Conservation (phyloP, 805 yeast species). For the Metschnikowia chrysomelidarum region DNA sequence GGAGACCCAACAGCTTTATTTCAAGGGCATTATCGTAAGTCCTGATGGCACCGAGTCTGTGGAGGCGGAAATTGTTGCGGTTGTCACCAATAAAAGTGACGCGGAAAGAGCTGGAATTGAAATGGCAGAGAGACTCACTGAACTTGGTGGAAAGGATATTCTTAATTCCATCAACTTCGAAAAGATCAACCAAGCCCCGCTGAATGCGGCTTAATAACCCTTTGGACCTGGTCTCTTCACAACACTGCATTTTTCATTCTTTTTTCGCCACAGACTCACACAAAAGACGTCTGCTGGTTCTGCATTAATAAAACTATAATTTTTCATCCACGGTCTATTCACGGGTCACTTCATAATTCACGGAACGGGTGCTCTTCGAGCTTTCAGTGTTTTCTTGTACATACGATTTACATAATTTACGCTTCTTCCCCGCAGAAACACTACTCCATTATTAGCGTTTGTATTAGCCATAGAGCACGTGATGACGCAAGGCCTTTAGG, state of each 20-base stretch:
- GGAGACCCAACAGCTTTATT: slow-evolving; percentile 41
- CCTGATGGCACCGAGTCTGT: slow-evolving; percentile 78
- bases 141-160: slow-evolving; percentile 78
- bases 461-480: no score
- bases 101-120: slow-evolving; percentile 68
- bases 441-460: no score
- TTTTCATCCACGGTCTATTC: no score
- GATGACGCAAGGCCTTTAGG: no score
- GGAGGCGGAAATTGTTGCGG: slow-evolving; percentile 46
- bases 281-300: no score
- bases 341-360: no score
- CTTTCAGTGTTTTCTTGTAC: no score
- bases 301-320: no score
- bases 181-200: slow-evolving; percentile 48
- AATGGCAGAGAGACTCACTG: slow-evolving; percentile 65
- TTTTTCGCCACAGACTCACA: no score
- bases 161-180: slow-evolving; percentile 77
- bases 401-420: no score
- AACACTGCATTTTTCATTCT: slow-evolving; percentile 8
- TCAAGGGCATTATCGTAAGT: slow-evolving; percentile 75
- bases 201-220: slow-evolving; percentile 1
- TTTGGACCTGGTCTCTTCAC: not conserved
- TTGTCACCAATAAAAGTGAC: slow-evolving; percentile 49
- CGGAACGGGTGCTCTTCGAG: no score
- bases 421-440: no score